Percentiles rank a stretch among this genome's conserved stretches.
These are phyloP conservation scores for Xylariaceae sp. DNA, from an alignment of 2,329 filamentous ascomycete genomes.

Conservation along the genomic window DNA sequence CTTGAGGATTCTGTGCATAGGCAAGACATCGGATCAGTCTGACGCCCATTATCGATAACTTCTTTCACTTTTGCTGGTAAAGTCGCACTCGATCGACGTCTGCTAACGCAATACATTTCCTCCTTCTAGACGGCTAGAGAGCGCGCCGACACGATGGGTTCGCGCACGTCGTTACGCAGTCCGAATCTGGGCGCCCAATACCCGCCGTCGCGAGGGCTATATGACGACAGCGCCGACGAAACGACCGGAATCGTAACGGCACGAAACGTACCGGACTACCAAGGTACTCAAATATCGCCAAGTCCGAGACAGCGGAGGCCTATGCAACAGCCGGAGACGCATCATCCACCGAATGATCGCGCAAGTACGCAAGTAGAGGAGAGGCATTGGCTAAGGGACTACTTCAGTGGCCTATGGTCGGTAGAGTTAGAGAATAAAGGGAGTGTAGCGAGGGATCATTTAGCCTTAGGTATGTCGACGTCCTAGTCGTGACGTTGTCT, in stretches of 20 bases:
- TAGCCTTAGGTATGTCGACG: constrained; percentile 71
- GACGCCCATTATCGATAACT: background rate
- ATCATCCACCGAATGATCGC: constrained; percentile 19
- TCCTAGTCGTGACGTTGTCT: background rate
- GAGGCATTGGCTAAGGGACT: constrained; percentile 55
- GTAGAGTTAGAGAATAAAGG: constrained; percentile 86
- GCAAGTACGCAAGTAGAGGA: constrained; percentile 6
- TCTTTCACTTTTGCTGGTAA: background rate
- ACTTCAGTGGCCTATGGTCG: constrained; percentile 54
- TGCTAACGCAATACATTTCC: constrained; percentile 8
- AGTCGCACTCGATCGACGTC: background rate
- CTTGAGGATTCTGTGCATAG: too few species aligned
- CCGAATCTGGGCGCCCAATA: constrained; percentile 26
- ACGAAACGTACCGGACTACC: constrained; percentile 44
- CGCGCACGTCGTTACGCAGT: constrained; percentile 23
- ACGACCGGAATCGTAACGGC: constrained; percentile 45
- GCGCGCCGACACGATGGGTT: constrained; percentile 46
- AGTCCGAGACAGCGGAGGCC: constrained; percentile 27
- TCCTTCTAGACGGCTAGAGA: constrained; percentile 43
- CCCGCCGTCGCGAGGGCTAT: constrained; percentile 9
- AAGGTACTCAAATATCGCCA: constrained; percentile 38
- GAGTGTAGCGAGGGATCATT: constrained; percentile 79
- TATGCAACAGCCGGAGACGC: constrained; percentile 19
- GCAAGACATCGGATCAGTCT: too few species aligned
- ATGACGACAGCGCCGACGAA: constrained; percentile 41